A percentile compares a stretch with the other conserved stretches of the same genome.
Conservation (phyloP, 768 basidiomycete species). For the Kwoniella bestiolae region DNA sequence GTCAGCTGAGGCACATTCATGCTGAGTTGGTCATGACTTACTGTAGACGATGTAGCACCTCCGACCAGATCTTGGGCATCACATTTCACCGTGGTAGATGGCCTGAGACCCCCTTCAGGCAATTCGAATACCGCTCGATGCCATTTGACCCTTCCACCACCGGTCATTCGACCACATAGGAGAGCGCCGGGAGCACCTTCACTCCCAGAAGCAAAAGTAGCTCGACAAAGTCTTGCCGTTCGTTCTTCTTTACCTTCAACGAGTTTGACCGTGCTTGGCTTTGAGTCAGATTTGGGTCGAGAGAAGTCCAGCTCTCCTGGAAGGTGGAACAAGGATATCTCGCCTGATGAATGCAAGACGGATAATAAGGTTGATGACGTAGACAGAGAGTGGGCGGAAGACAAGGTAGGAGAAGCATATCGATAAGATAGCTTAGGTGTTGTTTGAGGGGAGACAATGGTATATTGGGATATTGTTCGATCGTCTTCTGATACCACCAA, state of each 20-base stretch:
- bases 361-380: conserved; percentile 36
- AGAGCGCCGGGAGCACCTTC: conserved; percentile 32
- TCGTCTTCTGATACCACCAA: conserved; percentile 46
- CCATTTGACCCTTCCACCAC: conserved; percentile 53
- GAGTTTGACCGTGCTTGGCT: conserved; percentile 37
- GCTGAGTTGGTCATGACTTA: conserved; percentile 7
- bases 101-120: conserved; percentile 38
- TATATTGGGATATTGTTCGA: conserved; percentile 51
- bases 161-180: conserved; percentile 49
- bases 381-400: conserved; percentile 49
- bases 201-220: conserved; percentile 29
- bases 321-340: conserved; percentile 51
- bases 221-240: conserved; percentile 29
- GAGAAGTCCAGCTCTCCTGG: conserved; percentile 39
- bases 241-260: conserved; percentile 47
- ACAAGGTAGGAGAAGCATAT: conserved; percentile 48
- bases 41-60: conserved; percentile 19
- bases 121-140: conserved; percentile 34
- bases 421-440: conserved; percentile 43
- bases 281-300: conserved; percentile 47
- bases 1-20: neutral
- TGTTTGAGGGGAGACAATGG: conserved; percentile 28
- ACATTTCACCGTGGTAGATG: conserved; percentile 38
- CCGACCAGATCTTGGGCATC: conserved; percentile 50
- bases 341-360: conserved; percentile 50